Evolutionary conservation across 2,329 filamentous ascomycete genomes (phyloP), one percentile per base, ranked within the genome.

Genomic region (Capronia epimyces): DNA sequence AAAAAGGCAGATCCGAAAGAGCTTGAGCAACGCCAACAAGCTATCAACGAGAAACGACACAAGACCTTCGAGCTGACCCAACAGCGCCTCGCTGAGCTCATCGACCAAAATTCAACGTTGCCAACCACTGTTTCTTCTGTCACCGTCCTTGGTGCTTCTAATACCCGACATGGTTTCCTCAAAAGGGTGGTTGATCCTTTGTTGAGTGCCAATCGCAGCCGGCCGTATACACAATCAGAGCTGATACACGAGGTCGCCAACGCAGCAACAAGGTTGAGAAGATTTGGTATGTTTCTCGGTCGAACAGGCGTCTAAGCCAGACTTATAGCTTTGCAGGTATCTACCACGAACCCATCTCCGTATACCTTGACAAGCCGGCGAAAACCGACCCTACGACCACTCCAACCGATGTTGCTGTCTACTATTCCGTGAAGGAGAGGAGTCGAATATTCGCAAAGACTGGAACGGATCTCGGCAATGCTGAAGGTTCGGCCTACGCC

Each of bases 401-500:
- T 1, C 81, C 84, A 1, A 89, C 83, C 49, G 89, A 95, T 65
- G 71, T 97, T 60, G 86, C 91, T 59, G 79, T 96, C 46, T 86
- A 84, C 62, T 78, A 96, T 50, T 82, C 81, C 46, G 86, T 87
- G 18, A 77, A 79, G 54, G 91, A 98, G 70, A 83, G 87, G 59
- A 85, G 87, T 25, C 83, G 86, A 32, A 81, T 97, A 64, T 82
- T 89, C 52, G 79, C 97, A 63, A 95, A 95, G 73, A 95, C 90
- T 0, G 93, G 93, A 53, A 97, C 93, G 7, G 91, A 97, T 66
- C 78, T 95, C 40, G 93, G 93, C 56, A 95, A 94, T 65, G 83
- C 88, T 18, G 93, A 98, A 69, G 93, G 91, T 29, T 95, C 90
- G 6, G 91, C 90, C 3, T 97, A 95, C 65, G 84, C 87, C 59